Evolutionary conservation across 2,329 filamentous ascomycete species (phyloP), one percentile per base, ranked within the genome.

Genomic region (Chrysoporthe cubensis): DNA sequence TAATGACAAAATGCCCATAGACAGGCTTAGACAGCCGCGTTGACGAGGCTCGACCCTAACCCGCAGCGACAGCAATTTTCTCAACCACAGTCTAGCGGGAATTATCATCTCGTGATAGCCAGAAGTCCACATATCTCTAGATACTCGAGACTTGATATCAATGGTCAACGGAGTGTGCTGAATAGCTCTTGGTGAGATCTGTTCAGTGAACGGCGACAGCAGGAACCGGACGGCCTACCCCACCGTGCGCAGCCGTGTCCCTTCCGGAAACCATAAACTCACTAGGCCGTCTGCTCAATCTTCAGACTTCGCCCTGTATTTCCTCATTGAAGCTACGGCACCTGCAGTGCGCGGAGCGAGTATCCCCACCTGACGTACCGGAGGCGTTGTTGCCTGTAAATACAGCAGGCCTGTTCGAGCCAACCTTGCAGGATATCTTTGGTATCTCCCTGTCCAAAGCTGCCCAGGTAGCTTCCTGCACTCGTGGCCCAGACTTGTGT

Each of bases 11-110:
- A 8, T 37, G 26, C 6, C 21, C 37, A 44, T 40, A 7, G 32
- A 18, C 59, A 46, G 21, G 8, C 43, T 3, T 9, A 26, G 18
- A 46, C 43, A 61, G 59, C 59, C 43, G 26, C 59, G 13, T 46
- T 48, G 43, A 34, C 59, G 8, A 61, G 59, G 59, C 59, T 46
- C 16, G 43, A 61, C 59, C 59, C 59, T 61, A 48, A 61, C 59
- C 59, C 59, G 8, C 21, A 54, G 26, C 26, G 26, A 34, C 50
- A 4, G 40, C 13, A 16, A 44, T 18, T n/a, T 43, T n/a, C 37
- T 57, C 34, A 42, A 21, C 14, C 34, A 1, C 16, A 13, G 18
- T n/a, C 6, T 5, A 21, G 56, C 32, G 7, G 11, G 18, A 14
- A 56, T 32, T 32, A 11, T 21, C 3, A 40, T 5, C 57, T 43